Base-by-base conservation (phyloP, 371 early-diverging fungal species). In the Mortierella sp. region DNA sequence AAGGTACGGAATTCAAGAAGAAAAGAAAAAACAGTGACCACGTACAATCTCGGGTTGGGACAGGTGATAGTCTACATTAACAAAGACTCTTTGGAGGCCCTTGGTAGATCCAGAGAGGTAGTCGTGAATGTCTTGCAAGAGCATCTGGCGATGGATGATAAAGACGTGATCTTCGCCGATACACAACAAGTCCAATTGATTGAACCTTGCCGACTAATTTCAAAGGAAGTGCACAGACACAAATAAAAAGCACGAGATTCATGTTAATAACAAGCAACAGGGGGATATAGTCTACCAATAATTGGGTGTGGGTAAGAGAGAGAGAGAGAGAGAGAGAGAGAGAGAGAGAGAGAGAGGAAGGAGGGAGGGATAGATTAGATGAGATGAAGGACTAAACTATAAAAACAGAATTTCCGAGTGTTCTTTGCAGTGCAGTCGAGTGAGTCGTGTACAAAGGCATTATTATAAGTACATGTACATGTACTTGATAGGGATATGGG, bases 131-230 rank as follows among this genome's bases (percentile, higher is more conserved):
- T 78, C 79, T 39, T 73, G 67, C 3, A 78, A 37, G n/a, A 78
- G 74, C 51, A 78, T 30, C 22, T 66, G 52, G 14, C 79, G 73
- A 49, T 78, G 66, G 39, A 73, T 73, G 24, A 78, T 70, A 68
- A 78, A 78, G 45, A 78, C 74, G 22, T 78, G 79, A 14, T 78
- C 79, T 5, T 73, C 73, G 4, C 79, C 79, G 30, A 78, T 73
- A 70, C 67, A 59, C 59, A 78, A n/a, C 54, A 78, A 28, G 22
- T 78, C 79, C 16, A 78, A 59, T 2, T 78, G 74, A 43, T 69
- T 72, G 51, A 73, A 78, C 24, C 70, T 73, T 35, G 69, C 65
- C 4, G 78, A 78, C 78, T 78, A 70, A 16, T 61, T 16, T 35
- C 3, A 35, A 35, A 30, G 20, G 18, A 28, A 28, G 26, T 30